These are phyloP conservation scores for Dipodascopsis uninucleata DNA, from an alignment of 805 yeast genomes.

Conservation along the genomic window DNA sequence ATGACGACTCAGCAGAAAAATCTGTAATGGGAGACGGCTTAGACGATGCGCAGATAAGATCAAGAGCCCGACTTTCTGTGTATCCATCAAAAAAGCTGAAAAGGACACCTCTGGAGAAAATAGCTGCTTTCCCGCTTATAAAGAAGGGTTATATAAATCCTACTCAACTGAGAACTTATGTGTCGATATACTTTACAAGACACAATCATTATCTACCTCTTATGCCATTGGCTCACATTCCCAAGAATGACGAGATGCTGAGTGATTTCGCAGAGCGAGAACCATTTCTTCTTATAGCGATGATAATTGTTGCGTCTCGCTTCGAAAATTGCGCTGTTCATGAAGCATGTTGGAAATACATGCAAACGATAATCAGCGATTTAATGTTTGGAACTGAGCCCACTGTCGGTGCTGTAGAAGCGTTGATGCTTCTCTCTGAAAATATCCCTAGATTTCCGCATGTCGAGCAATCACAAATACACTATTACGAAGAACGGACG, in stretches of 20 bases:
- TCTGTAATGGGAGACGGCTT: too few relatives aligned
- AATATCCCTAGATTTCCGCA: background rate
- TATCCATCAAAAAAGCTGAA: background rate
- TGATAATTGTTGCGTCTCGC: conserved; percentile 5
- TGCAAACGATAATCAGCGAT: background rate
- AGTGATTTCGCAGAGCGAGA: conserved; percentile 3
- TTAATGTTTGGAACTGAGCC: background rate
- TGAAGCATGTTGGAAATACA: background rate
- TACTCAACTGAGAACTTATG: conserved; percentile 14
- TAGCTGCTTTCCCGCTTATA: conserved; percentile 14
- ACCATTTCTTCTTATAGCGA: conserved; percentile 4
- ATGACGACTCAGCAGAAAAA: too few relatives aligned
- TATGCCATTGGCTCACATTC: conserved; percentile 1
- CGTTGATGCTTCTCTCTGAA: background rate
- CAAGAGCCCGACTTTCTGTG: background rate
- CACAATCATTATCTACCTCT: conserved; percentile 18
- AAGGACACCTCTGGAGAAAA: background rate
- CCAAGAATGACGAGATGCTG: conserved; percentile 2
- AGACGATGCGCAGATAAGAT: background rate
- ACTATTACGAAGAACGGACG: background rate
- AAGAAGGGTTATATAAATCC: conserved; percentile 9
- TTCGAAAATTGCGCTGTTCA: conserved; percentile 3
- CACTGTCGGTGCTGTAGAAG: background rate
- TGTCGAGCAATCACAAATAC: too few relatives aligned
- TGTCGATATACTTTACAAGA: conserved; percentile 17